Percentiles rank a stretch among this genome's conserved stretches.
Evolutionary conservation across 257 asterid genomes (phyloP).

Genomic region (Solanum verrucosum): DNA sequence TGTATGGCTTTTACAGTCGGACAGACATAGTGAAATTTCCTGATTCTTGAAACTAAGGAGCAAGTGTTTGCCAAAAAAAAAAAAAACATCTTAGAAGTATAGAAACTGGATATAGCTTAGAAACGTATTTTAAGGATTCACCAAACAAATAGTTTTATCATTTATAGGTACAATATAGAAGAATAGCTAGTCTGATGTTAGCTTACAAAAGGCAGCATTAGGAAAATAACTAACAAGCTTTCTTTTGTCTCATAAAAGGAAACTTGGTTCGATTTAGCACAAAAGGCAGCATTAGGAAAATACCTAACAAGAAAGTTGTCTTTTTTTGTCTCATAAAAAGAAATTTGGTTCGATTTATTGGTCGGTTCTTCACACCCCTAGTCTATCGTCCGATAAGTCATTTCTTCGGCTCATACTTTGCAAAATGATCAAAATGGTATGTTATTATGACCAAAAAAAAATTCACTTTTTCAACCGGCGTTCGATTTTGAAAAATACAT

Average conservation of each 20-base stretch:
- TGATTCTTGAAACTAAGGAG: not conserved
- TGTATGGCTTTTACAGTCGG: conserved; percentile 47
- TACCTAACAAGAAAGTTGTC: not conserved
- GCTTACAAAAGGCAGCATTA: not conserved
- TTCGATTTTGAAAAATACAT: not conserved
- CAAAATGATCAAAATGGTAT: not conserved
- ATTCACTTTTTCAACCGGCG: not conserved
- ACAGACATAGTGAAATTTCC: conserved; percentile 15
- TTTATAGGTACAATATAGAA: not conserved
- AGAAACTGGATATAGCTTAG: not conserved
- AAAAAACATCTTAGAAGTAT: not conserved
- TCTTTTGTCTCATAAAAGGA: not conserved
- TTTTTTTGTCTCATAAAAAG: not conserved
- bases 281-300: not conserved
- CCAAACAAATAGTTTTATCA: not conserved
- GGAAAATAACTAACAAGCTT: not conserved
- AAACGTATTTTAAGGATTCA: not conserved
- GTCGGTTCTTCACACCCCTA: not conserved
- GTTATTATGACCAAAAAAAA: not conserved
- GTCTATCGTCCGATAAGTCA: not conserved
- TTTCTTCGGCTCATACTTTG: not conserved
- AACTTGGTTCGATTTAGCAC: not conserved
- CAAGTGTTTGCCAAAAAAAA: not conserved
- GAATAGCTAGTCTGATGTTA: not conserved
- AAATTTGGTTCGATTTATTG: not conserved